Evolutionary conservation across 108 stramenopile species (phyloP), one percentile per base, ranked within the genome.

Genomic region (Schizochytrium sp.): DNA sequence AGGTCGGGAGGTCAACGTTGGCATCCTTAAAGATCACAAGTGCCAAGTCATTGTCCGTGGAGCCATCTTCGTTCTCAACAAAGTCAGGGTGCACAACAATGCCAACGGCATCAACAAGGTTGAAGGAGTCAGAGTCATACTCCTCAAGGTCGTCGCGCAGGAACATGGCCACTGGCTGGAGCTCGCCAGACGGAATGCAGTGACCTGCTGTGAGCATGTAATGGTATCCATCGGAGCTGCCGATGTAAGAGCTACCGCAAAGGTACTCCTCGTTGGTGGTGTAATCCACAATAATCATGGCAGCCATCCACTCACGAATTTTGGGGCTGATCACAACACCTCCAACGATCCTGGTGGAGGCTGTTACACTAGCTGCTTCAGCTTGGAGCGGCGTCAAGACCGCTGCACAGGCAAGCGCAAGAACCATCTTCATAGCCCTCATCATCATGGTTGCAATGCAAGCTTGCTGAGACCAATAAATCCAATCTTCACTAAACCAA

Each of bases 171-270:
- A 64, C 61, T 5, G 61, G 41, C 41, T 4, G 42, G 12, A 64
- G 42, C 41, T 4, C 53, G 73, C 73, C 73, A 4, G 49, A 53
- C 50, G 73, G 49, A 0, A 83, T 53, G 73, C 73, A 83, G 19
- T 83, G 73, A 0, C 73, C 73, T 4, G 73, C 73, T 4, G 73
- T 83, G 12, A 83, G 73, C 73, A 83, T 53, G 73, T 83, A 83
- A 8, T 83, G 73, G 19, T 64, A 64, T 38, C 61, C 61, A 0
- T 42, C 61, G 17, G 61, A 64, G 4, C 41, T 42, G 38, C 61
- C 61, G 19, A 64, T 64, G 61, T 64, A 64, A 38, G 61, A 64
- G 61, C 61, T 64, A 5, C 61, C 61, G 61, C 61, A 64, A 4
- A 64, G 61, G 61, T 64, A 64, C 19, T 64, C 28, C 28, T 28